These are phyloP conservation scores for Aspergillus sergii DNA, from an alignment of 2,329 filamentous ascomycete genomes.

Conservation along the genomic window DNA sequence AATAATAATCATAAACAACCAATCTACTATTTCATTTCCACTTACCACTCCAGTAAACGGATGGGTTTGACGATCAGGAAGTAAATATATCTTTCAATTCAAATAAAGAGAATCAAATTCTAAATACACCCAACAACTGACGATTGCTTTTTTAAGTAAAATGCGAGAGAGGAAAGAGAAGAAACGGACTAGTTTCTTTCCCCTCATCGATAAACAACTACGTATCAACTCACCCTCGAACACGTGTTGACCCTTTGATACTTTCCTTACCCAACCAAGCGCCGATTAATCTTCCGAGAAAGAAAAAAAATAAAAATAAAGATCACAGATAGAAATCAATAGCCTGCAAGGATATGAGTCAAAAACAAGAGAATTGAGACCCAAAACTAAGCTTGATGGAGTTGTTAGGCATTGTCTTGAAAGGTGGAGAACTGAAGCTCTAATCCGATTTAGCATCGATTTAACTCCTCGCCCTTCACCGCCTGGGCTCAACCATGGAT, in stretches of 20 bases:
- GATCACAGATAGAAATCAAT: neutral
- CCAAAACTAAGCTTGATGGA: constrained; percentile 1
- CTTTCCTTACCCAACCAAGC: neutral
- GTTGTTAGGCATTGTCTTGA: neutral
- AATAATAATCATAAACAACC: constrained; percentile 2
- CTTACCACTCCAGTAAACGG: neutral
- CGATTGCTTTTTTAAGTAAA: neutral
- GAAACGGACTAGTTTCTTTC: neutral
- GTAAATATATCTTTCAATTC: neutral
- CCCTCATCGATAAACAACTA: constrained; percentile 3
- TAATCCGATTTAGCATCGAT: neutral
- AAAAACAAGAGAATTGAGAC: neutral
- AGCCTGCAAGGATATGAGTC: neutral
- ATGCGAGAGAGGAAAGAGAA: neutral
- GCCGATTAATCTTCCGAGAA: constrained; percentile 3
- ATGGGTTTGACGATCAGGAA: neutral
- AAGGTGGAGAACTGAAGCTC: constrained; percentile 8
- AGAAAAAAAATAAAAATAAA: neutral
- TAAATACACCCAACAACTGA: neutral
- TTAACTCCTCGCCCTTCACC: neutral
- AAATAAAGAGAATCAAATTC: neutral
- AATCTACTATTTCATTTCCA: neutral
- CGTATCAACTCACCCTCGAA: neutral
- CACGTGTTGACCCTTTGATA: constrained; percentile 2
- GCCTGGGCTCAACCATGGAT: constrained; percentile 12